Percentiles rank a stretch among this genome's conserved stretches.
phyloP scores from a whole-genome alignment of 2,329 filamentous ascomycete genomes.

The Grosmannia serpens region DNA sequence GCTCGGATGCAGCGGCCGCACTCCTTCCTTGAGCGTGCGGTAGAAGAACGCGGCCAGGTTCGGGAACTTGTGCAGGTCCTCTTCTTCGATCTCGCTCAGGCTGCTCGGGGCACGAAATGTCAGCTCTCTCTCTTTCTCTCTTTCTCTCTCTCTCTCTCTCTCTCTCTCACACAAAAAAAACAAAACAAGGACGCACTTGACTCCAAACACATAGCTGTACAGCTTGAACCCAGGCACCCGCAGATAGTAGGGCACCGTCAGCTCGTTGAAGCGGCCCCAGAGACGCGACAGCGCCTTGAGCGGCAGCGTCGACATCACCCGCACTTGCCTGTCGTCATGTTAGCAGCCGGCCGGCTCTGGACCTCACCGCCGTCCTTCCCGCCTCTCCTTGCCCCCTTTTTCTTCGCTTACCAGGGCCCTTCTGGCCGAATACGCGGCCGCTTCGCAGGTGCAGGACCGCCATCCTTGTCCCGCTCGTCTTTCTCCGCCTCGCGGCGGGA shows the following conservation, averaged over 20 bases:
- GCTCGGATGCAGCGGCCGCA: slow-evolving; percentile 72
- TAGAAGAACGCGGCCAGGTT: slow-evolving; percentile 98
- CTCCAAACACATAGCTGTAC: slow-evolving; percentile 85
- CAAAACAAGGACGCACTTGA: slow-evolving; percentile 41
- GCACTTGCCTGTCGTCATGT: slow-evolving; percentile 54
- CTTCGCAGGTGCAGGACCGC: slow-evolving; percentile 28
- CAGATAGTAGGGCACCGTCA: slow-evolving; percentile 77
- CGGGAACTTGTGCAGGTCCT: slow-evolving; percentile 78
- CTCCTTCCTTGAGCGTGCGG: slow-evolving; percentile 80
- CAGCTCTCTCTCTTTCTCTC: not conserved
- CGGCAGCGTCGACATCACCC: slow-evolving; percentile 86
- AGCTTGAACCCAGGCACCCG: slow-evolving; percentile 84
- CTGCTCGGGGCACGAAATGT: slow-evolving; percentile 25
- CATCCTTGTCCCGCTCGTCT: slow-evolving; percentile 30
- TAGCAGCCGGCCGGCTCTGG: not conserved
- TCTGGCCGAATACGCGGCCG: slow-evolving; percentile 60
- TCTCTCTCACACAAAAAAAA: too few species aligned
- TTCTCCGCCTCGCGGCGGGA: slow-evolving; percentile 41
- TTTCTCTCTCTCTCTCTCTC: too few species aligned
- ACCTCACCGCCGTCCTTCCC: not conserved
- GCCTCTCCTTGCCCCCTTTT: not conserved
- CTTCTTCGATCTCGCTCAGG: slow-evolving; percentile 75
- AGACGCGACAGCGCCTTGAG: slow-evolving; percentile 80
- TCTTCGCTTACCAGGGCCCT: slow-evolving; percentile 58
- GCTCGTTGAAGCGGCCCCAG: slow-evolving; percentile 87